A percentile compares a stretch with the other conserved stretches of the same genome.
Conservation (phyloP, 805 yeast species). For the Wickerhamiella brachini region DNA sequence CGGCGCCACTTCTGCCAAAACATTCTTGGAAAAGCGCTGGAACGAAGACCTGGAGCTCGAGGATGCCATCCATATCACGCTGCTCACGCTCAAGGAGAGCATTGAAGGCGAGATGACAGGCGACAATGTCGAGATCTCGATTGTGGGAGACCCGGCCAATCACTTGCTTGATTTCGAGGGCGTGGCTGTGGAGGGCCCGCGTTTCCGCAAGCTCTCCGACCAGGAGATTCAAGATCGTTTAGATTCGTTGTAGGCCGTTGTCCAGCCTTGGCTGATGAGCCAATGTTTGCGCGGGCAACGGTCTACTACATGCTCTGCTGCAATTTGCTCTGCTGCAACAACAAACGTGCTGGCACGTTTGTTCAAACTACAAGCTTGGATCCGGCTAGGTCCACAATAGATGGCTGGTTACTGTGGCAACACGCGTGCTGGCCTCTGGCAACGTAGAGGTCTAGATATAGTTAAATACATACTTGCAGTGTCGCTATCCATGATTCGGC, state of each 20-base stretch:
- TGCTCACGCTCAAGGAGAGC: slow-evolving; percentile 85
- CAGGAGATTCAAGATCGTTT: slow-evolving; percentile 94
- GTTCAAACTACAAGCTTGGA: too few relatives aligned
- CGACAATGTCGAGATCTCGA: slow-evolving; percentile 83
- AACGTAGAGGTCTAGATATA: too few relatives aligned
- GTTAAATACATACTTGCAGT: neutral
- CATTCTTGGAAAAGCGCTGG: slow-evolving; percentile 96
- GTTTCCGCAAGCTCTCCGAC: slow-evolving; percentile 69
- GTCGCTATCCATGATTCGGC: neutral
- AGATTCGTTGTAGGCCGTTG: slow-evolving; percentile 77
- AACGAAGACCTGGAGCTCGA: slow-evolving; percentile 92
- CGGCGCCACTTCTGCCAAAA: slow-evolving; percentile 91
- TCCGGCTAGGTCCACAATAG: too few relatives aligned
- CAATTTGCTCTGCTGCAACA: too few relatives aligned
- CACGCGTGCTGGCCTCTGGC: neutral
- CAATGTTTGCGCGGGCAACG: too few relatives aligned
- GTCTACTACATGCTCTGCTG: too few relatives aligned
- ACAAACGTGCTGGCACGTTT: neutral
- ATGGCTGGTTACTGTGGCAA: neutral
- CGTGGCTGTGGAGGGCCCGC: slow-evolving; percentile 70
- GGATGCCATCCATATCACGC: slow-evolving; percentile 94
- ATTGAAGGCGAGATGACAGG: slow-evolving; percentile 98
- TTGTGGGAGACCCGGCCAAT: slow-evolving; percentile 73
- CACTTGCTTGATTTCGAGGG: slow-evolving; percentile 77
- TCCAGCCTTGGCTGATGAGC: too few relatives aligned